Percentiles rank a stretch among this genome's conserved stretches.
phyloP scores from a whole-genome alignment of 2,329 filamentous ascomycete genomes.

The Endoconidiophora laricicola region DNA sequence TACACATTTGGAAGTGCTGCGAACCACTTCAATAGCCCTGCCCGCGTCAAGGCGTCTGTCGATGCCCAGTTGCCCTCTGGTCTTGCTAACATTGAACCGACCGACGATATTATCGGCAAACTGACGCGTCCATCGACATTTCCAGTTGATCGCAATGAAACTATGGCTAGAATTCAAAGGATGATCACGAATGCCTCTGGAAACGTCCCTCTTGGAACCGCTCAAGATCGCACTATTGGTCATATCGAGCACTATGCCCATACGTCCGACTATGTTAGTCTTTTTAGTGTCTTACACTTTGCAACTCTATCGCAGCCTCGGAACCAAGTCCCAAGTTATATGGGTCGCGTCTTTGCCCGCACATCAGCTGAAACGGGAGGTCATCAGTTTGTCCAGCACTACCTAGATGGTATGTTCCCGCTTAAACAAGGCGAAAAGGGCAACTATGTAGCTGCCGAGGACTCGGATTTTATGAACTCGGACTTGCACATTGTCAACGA shows the following conservation, averaged over 20 bases:
- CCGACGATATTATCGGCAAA: neutral
- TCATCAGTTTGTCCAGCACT: conserved; percentile 44
- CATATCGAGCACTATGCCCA: conserved; percentile 73
- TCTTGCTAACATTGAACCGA: neutral
- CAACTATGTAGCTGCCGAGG: conserved; percentile 26
- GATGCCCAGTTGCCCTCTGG: conserved; percentile 1
- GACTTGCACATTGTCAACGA: conserved; percentile 29
- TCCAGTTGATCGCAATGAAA: conserved; percentile 16
- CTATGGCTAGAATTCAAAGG: conserved; percentile 22
- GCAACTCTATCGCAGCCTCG: conserved; percentile 24
- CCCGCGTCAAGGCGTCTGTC: conserved; percentile 1
- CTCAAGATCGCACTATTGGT: conserved; percentile 35
- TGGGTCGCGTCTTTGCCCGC: conserved; percentile 43
- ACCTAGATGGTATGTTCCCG: conserved; percentile 45
- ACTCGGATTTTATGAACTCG: conserved; percentile 46
- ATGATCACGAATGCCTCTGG: conserved; percentile 17
- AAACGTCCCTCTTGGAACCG: conserved; percentile 9
- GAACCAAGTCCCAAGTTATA: conserved; percentile 39
- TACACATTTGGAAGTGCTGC: conserved; percentile 66
- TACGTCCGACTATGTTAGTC: conserved; percentile 53
- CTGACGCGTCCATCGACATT: conserved; percentile 15
- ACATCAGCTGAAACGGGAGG: conserved; percentile 30
- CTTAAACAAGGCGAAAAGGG: conserved; percentile 28
- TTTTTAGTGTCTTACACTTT: conserved; percentile 60
- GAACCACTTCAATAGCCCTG: conserved; percentile 67